phyloP scores from a whole-genome alignment of 148 eudicot species.

The Limonium bicolor region DNA sequence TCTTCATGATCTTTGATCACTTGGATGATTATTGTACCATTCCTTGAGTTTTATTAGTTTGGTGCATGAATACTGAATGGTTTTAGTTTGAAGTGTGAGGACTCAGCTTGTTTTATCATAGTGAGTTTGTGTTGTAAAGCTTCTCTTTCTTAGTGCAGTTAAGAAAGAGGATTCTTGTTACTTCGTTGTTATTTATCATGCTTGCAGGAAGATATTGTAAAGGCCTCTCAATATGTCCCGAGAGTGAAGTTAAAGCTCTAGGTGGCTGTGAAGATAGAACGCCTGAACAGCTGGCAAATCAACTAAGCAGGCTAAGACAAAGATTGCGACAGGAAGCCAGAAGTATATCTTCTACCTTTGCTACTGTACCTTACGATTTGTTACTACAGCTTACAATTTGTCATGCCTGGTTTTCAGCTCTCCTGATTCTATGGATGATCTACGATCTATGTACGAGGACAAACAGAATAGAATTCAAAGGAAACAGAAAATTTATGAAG shows the following conservation, averaged over 20 bases:
- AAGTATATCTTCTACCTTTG: slow-evolving; percentile 28
- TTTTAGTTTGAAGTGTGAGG: too few species aligned
- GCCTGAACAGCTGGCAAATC: slow-evolving; percentile 76
- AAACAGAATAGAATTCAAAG: slow-evolving; percentile 65
- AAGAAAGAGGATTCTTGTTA: neutral
- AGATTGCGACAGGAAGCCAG: slow-evolving; percentile 53
- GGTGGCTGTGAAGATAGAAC: slow-evolving; percentile 49
- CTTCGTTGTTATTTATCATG: neutral
- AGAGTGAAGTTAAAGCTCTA: slow-evolving; percentile 65
- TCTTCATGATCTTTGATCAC: too few species aligned
- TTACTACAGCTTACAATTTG: slow-evolving; percentile 1
- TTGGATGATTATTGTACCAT: too few species aligned
- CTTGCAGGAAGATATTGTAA: slow-evolving; percentile 48
- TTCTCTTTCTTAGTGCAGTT: neutral
- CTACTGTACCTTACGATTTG: neutral
- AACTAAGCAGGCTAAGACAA: slow-evolving; percentile 38
- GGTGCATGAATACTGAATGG: too few species aligned
- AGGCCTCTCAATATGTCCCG: slow-evolving; percentile 79
- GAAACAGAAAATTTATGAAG: slow-evolving; percentile 52
- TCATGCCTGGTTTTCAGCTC: slow-evolving; percentile 28
- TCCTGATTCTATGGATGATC: slow-evolving; percentile 75
- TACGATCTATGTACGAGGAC: slow-evolving; percentile 51
- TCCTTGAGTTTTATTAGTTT: too few species aligned
- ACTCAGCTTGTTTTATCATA: too few species aligned
- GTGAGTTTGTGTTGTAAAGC: neutral